Base-by-base conservation (phyloP, 2,329 filamentous ascomycete species). In the Fusarium compactum region DNA sequence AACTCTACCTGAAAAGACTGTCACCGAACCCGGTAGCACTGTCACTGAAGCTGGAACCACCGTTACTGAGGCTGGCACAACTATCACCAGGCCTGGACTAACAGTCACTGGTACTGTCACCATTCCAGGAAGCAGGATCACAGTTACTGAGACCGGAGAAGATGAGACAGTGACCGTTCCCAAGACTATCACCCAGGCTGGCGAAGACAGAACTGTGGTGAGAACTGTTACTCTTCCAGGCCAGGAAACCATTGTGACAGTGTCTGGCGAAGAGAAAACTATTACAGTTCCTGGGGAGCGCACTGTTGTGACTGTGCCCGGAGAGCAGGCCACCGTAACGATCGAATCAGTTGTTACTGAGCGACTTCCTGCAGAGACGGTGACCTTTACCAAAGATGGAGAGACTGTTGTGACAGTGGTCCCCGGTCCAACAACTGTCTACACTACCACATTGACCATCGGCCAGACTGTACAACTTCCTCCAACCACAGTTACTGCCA, bases 291-390 rank as follows among this genome's bases (percentile, higher is more conserved):
- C 70, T 10, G 76, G 76, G 18, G 70, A 74, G 38, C 57, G 61
- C n/a, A 70, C 63, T 25, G 68, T 75, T 34, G 62, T 73, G 12
- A 76, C 73, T 32, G 53, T 73, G 6, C 55, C 68, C 30, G 66
- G 66, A 27, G 63, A 69, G 18, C 56, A 52, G 43, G 60, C 56
- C 18, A 80, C 79, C 44, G 30, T 75, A 53, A 76, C 76, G 8
- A 48, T 80, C 15, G 74, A 78, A 4, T 78, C 79, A 1, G 79
- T 79, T 6, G 60, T 80, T 27, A 79, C 79, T 6, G 71, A 74
- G 22, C 71, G 71, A 2, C 65, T 74, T 6, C 74, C 77, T 2
- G 74, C 70, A 15, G 69, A 76, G 10, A 81, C 79, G 0, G 58
- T 78, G 18, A 81, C 78, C 0, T 38, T 79, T n/a, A 81, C 76